phyloP scores from a whole-genome alignment of 169 alveolate species.

The Eimeria brunetti region DNA sequence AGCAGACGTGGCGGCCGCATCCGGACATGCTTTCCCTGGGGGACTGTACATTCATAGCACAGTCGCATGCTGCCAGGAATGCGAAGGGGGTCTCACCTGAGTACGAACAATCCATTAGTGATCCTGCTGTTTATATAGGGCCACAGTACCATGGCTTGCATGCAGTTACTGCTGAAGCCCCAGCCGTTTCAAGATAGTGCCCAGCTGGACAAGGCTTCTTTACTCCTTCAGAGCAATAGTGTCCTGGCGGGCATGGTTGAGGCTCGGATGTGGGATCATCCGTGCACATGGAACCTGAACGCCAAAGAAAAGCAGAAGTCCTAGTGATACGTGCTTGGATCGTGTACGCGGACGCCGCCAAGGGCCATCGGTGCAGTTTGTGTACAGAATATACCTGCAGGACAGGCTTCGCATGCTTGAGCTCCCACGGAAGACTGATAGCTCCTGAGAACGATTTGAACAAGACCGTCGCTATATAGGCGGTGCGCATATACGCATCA shows the following conservation, averaged over 20 bases:
- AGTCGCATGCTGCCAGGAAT: background rate
- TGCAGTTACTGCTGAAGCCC: slow-evolving; percentile 23
- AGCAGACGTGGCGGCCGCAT: background rate
- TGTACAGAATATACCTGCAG: slow-evolving; percentile 11
- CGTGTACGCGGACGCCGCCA: background rate
- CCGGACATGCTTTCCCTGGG: slow-evolving; percentile 40
- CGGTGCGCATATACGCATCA: background rate
- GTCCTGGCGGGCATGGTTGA: slow-evolving; percentile 34
- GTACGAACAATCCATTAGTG: background rate
- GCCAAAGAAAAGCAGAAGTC: background rate
- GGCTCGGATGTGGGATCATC: slow-evolving; percentile 4
- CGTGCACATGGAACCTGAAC: slow-evolving; percentile 11
- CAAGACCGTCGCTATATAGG: background rate
- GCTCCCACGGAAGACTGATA: slow-evolving; percentile 53
- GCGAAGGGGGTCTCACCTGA: too few species aligned
- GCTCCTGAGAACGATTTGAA: background rate
- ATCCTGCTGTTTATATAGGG: background rate
- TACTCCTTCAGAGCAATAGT: slow-evolving; percentile 3
- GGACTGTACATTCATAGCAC: slow-evolving; percentile 22
- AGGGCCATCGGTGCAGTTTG: background rate
- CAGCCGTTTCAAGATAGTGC: slow-evolving; percentile 1
- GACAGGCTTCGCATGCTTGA: slow-evolving; percentile 32
- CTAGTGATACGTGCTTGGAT: background rate
- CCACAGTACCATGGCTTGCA: slow-evolving; percentile 51
- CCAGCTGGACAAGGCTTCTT: slow-evolving; percentile 48